These are phyloP conservation scores for Xerocomus nothofagi DNA, from an alignment of 1,284 basidiomycete genomes.

Conservation along the genomic window DNA sequence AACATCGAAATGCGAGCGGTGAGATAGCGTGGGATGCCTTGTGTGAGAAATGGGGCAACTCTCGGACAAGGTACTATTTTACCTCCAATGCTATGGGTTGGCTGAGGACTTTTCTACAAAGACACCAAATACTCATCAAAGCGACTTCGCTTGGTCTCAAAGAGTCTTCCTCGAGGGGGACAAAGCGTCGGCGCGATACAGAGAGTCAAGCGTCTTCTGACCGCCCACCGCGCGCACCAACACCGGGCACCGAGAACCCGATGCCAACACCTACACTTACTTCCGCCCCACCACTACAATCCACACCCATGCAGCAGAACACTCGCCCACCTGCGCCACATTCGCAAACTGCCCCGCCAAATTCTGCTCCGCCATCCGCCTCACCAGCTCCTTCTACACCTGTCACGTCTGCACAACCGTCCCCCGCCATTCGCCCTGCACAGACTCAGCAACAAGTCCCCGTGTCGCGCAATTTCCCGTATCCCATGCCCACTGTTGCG, in stretches of 20 bases:
- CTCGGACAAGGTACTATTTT: constrained; percentile 56
- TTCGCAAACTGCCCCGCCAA: constrained; percentile 22
- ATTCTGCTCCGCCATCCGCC: constrained; percentile 27
- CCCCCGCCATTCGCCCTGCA: constrained; percentile 33
- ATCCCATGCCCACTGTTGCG: constrained; percentile 48
- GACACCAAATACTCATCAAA: constrained; percentile 77
- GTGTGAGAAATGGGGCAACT: constrained; percentile 66
- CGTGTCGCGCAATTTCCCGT: constrained; percentile 38
- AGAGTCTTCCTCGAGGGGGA: constrained; percentile 64
- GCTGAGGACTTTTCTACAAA: constrained; percentile 32
- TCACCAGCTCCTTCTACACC: constrained; percentile 34
- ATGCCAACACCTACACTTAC: constrained; percentile 20
- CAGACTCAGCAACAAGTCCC: constrained; percentile 33
- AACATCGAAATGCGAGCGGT: constrained; percentile 52
- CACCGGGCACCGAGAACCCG: constrained; percentile 26
- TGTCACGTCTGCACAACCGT: constrained; percentile 33
- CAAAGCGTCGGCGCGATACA: constrained; percentile 59
- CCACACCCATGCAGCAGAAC: constrained; percentile 25
- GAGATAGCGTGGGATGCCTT: constrained; percentile 77
- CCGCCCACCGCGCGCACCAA: constrained; percentile 30
- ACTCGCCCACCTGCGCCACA: constrained; percentile 25
- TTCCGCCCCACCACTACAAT: constrained; percentile 24
- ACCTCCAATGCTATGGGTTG: background rate
- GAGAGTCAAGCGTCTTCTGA: constrained; percentile 38
- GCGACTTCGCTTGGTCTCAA: constrained; percentile 73